Percentiles rank a stretch among this genome's conserved stretches.
phyloP scores from a whole-genome alignment of 2,329 filamentous ascomycete genomes.

The Aschersonia sp. region DNA sequence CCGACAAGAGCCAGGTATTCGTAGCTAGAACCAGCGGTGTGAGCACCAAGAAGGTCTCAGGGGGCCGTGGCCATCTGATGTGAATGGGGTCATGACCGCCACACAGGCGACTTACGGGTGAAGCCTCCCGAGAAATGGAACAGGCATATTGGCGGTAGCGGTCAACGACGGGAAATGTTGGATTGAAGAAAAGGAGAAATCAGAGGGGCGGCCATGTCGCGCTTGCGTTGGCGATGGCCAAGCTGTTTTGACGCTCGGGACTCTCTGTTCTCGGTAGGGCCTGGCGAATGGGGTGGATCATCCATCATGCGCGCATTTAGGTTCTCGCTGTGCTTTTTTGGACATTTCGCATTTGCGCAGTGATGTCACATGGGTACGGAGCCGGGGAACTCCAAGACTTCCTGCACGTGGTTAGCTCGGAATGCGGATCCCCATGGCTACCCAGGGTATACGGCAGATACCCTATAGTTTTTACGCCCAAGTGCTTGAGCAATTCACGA shows the following conservation, averaged over 20 bases:
- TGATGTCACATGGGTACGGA: conserved; percentile 5
- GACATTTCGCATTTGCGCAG: background rate
- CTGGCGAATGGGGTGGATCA: conserved; percentile 2
- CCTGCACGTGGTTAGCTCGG: background rate
- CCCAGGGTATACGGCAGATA: background rate
- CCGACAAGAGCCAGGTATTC: conserved; percentile 81
- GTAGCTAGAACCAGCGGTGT: conserved; percentile 30
- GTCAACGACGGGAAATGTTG: background rate
- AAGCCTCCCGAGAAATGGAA: conserved; percentile 37
- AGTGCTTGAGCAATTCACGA: too few relatives aligned
- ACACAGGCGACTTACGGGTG: conserved; percentile 28
- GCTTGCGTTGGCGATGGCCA: background rate
- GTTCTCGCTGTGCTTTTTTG: too few relatives aligned
- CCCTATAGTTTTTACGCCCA: background rate
- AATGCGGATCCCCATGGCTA: background rate
- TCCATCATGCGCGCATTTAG: background rate
- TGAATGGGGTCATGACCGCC: background rate
- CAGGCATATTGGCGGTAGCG: conserved; percentile 24
- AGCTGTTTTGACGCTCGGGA: background rate
- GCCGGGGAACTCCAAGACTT: too few relatives aligned
- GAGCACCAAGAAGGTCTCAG: too few relatives aligned
- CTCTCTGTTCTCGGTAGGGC: background rate
- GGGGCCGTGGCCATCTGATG: too few relatives aligned
- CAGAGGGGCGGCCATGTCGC: conserved; percentile 1
- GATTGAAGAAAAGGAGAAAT: background rate